Base-by-base conservation (phyloP, 2,329 filamentous ascomycete species). In the Colletotrichum godetiae region DNA sequence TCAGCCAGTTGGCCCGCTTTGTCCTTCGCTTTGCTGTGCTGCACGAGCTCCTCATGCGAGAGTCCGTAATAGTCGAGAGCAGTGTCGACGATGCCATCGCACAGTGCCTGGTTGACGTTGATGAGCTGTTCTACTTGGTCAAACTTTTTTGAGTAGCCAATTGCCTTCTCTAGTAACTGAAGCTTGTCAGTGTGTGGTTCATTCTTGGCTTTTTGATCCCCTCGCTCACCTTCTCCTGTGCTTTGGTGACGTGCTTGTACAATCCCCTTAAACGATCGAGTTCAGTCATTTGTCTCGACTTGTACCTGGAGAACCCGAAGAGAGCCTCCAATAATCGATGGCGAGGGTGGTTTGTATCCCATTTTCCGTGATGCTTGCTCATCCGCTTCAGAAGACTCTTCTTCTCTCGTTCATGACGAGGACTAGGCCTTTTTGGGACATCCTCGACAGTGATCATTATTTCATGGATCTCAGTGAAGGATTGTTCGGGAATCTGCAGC, bases 101-200 rank as follows among this genome's bases (percentile, higher is more conserved):
- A 88, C 2, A 90, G 73, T 0, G 78, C 72, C 11, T 86, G 84
- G 75, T 90, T 90, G 5, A 78, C 74, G 2, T 78, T 78, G 15
- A 89, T 80, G 6, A 87, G 80, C 27, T 81, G 72, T 12, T 88
- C 84, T 11, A 86, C 80, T 1, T 80, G 79, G 15, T 82, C 78
- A 22, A 90, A 84, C 74, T 88, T 90, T 71, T 89, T 86, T 2
- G 87, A 87, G 76, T 91, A 92, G 59, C 88, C 84, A 53, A 91
- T 79, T 1, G 86, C 81, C n/a, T 88, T 86, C 27, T 27, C 27
- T 27, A 27, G 27, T 27, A 27, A 27, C 27, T 27, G 27, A 27
- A 27, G 27, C 27, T 27, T 27, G 27, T 27, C 4, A 27, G 27
- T 27, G 27, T 27, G 27, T 27, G 27, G 27, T 27, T 27, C 27